Base-by-base conservation (phyloP, 345 rosid species). In the Syzygium grande region DNA sequence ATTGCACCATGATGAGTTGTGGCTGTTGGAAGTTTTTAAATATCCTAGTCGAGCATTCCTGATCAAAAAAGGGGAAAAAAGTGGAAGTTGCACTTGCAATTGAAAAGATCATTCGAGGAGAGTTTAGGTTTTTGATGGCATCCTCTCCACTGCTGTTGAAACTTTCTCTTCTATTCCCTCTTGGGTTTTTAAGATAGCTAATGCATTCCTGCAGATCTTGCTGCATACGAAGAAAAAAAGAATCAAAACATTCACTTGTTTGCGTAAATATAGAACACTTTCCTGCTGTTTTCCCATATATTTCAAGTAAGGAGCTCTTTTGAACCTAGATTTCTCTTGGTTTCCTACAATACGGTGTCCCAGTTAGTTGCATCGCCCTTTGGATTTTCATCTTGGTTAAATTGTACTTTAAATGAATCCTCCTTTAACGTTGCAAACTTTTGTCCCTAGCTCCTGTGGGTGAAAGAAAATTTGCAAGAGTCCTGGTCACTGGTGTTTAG, bases 401-500 rank as follows among this genome's bases (percentile, higher is more conserved):
- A 38, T 73, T 73, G 80, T 19, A 25, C 25, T 73, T 73, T 73
- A 13, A 73, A 73, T 38, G 80, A 46, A 38, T 73, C 7, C 25
- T 73, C 19, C 80, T 73, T 73, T 73, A 73, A 73, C 80, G 27
- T 34, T 34, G 80, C 49, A 19, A 73, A 34, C 51, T 87, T 90
- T 30, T 61, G 89, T 90, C 87, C 92, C 91, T 95, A 97, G 99
- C 98, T 98, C 87, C 89, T 98, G 54, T 98, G 99, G 99, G 99
- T 98, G 89, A 98, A 98, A 91, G 98, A 98, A 93, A 98, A 96
- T 93, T 91, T 98, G 87, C 92, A 86, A 85, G 99, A 98, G 90
- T 94, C 98, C 86, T 98, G 99, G 99, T 94, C 99, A 63, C 94
- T 98, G 97, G 96, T 91, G 56, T 95, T 94, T 92, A 94, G 96